Evolutionary conservation across 176 grass and related monocot genomes (phyloP).

Genomic region (Canna indica): DNA sequence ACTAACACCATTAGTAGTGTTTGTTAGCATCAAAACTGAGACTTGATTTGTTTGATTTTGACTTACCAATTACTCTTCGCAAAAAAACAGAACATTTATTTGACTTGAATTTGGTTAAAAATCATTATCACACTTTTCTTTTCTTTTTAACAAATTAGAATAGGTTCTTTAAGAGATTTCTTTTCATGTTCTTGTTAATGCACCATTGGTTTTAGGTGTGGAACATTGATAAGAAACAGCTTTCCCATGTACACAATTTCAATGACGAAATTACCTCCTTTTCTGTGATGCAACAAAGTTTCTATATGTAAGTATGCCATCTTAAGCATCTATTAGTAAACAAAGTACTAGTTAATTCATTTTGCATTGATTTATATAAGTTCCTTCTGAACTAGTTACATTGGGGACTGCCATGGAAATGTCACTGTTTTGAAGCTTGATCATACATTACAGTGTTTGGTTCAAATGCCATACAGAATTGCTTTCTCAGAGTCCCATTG

Average conservation of each 20-base stretch:
- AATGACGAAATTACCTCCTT: conserved; percentile 59
- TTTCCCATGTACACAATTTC: conserved; percentile 41
- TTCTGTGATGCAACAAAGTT: conserved; percentile 47
- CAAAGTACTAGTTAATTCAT: background rate
- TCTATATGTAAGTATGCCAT: conserved; percentile 44
- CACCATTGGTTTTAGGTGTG: conserved; percentile 38
- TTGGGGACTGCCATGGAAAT: conserved; percentile 49
- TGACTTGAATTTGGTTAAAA: background rate
- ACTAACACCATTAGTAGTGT: no score
- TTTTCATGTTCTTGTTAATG: conserved; percentile 5
- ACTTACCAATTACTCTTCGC: no score
- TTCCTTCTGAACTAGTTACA: conserved; percentile 42
- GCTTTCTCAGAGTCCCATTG: conserved; percentile 78
- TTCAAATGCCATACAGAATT: conserved; percentile 68
- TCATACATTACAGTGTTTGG: conserved; percentile 35
- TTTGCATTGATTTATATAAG: background rate
- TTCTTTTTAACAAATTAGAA: background rate
- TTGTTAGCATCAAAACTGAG: no score
- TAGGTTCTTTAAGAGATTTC: no score
- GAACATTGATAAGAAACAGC: conserved; percentile 57
- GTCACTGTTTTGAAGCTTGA: conserved; percentile 74
- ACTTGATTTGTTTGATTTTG: no score
- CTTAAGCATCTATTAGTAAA: background rate
- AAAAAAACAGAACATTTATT: background rate
- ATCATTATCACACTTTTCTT: background rate